phyloP scores from a whole-genome alignment of 805 yeast species.

The Metschnikowia amazonensis region DNA sequence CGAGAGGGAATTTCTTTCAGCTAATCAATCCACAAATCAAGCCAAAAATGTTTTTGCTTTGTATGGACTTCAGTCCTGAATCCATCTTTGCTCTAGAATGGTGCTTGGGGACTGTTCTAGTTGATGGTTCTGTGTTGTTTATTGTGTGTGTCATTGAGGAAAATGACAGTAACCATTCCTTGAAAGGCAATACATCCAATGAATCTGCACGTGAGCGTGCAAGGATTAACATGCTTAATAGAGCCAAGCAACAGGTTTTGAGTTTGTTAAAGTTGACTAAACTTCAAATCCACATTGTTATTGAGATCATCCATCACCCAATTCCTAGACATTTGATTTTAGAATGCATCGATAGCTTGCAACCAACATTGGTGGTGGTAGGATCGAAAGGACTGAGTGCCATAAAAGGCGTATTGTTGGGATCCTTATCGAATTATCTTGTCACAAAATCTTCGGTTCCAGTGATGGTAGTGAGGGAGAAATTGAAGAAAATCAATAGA shows the following conservation, averaged over 20 bases:
- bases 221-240: conserved; percentile 37
- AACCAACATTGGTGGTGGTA: conserved; percentile 69
- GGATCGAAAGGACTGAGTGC: conserved; percentile 75
- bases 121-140: conserved; percentile 77
- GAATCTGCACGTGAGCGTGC: conserved; percentile 36
- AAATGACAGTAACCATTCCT: conserved; percentile 39
- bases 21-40: conserved; percentile 41
- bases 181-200: conserved; percentile 36
- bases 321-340: conserved; percentile 68
- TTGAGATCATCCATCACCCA: conserved; percentile 73
- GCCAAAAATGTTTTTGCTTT: conserved; percentile 64
- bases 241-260: conserved; percentile 43
- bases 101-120: conserved; percentile 80
- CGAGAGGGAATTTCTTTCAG: conserved; percentile 63
- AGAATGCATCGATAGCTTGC: conserved; percentile 64
- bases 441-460: conserved; percentile 71
- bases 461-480: conserved; percentile 75
- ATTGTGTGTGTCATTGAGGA: conserved; percentile 55
- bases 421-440: conserved; percentile 67
- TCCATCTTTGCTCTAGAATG: conserved; percentile 82
- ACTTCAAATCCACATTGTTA: conserved; percentile 66
- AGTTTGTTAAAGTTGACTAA: conserved; percentile 59
- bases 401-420: conserved; percentile 67
- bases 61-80: conserved; percentile 81
- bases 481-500: conserved; percentile 63